Evolutionary conservation across 108 stramenopile species (phyloP), one percentile per base, ranked within the genome.

Genomic region (Skeletonema costatum): DNA sequence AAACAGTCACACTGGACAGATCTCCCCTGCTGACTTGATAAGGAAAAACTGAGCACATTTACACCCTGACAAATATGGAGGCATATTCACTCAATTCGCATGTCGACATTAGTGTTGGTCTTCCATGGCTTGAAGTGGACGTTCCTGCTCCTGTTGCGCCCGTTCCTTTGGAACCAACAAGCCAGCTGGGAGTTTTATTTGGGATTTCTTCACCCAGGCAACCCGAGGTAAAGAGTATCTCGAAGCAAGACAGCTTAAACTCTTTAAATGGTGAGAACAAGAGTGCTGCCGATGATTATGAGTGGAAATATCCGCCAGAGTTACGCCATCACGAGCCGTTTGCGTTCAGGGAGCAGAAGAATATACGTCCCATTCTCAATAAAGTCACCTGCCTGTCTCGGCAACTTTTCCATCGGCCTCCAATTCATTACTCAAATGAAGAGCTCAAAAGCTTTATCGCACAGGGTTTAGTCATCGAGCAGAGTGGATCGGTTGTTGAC

Each of bases 81-180:
- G 58, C 50, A 2, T 78, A 73, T 21, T 64, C 63, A 9, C 31
- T 69, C 38, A 60, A 61, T 71, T 32, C 70, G 5, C 60, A 60
- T 13, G 60, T 76, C 44, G 75, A 76, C 25, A 17, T 76, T 60
- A 29, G 33, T 33, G 70, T 70, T 46, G 86, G 86, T 4, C 86
- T 87, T 68, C 83, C 80, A 4, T 87, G 86, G 86, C 83, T 87
- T 35, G 80, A 87, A 68, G 74, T 86, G 46, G 66, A 68, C 38
- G 36, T 35, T 3, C 76, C 82, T 51, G 44, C 31, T 1, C 72
- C 82, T 51, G 33, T 4, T 64, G 50, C 6, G 35, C 17, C 32
- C 13, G 65, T 21, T 53, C 19, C 58, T 5, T 58, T 41, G 16
- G 41, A 50, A 48, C 21, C 19, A 39, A 61, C 14, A 32, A 36